Evolutionary conservation across 2,329 filamentous ascomycete genomes (phyloP).

Genomic region (Sporothrix inflata): DNA sequence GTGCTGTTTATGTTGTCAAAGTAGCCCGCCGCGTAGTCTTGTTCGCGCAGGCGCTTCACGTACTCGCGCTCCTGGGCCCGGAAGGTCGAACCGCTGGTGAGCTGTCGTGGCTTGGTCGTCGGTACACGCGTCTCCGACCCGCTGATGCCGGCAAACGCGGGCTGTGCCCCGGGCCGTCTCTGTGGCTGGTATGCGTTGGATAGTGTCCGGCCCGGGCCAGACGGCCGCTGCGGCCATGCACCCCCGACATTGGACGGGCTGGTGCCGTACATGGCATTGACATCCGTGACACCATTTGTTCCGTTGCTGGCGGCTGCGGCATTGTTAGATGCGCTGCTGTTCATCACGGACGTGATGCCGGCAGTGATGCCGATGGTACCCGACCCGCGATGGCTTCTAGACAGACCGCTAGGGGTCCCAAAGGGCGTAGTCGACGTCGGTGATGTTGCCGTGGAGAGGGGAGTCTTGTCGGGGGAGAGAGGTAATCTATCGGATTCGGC

Average conservation of each 20-base stretch:
- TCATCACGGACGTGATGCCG: slow-evolving; percentile 22
- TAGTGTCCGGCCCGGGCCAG: slow-evolving; percentile 70
- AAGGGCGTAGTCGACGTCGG: slow-evolving; percentile 50
- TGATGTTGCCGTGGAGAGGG: slow-evolving; percentile 46
- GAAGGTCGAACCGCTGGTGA: slow-evolving; percentile 53
- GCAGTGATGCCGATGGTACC: slow-evolving; percentile 27
- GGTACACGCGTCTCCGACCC: slow-evolving; percentile 45
- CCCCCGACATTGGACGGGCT: slow-evolving; percentile 39
- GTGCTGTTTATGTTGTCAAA: slow-evolving; percentile 69
- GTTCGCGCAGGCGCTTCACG: slow-evolving; percentile 85
- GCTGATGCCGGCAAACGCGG: slow-evolving; percentile 40
- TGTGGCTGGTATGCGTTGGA: slow-evolving; percentile 79
- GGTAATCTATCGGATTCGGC: slow-evolving; percentile 55
- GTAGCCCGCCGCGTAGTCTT: slow-evolving; percentile 65
- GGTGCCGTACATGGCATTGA: slow-evolving; percentile 32
- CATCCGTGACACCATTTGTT: slow-evolving; percentile 28
- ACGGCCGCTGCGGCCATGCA: slow-evolving; percentile 65
- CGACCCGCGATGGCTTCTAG: slow-evolving; percentile 46
- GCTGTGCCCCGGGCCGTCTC: slow-evolving; percentile 51
- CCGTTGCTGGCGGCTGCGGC: slow-evolving; percentile 27
- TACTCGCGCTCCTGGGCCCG: slow-evolving; percentile 92
- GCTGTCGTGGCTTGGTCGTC: slow-evolving; percentile 55
- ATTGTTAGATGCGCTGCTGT: slow-evolving; percentile 12
- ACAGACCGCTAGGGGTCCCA: slow-evolving; percentile 48
- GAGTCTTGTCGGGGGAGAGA: slow-evolving; percentile 49